phyloP scores from a whole-genome alignment of 129 eudicot genomes.

The Rutidosis leptorrhynchoides region DNA sequence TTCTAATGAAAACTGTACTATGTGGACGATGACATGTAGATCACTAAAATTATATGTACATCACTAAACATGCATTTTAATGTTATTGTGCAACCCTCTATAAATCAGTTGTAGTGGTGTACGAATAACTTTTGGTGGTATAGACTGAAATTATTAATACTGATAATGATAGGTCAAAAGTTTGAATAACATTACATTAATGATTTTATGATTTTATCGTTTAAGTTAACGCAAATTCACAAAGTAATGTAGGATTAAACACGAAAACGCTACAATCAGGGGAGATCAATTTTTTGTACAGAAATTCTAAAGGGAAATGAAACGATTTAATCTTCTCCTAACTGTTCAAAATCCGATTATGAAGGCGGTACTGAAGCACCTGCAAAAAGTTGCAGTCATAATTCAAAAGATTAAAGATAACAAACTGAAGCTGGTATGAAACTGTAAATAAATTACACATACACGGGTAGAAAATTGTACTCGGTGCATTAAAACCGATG shows the following conservation, averaged over 20 bases:
- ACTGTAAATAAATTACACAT: background rate
- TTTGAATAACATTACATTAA: slow-evolving; percentile 16
- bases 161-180: slow-evolving; percentile 1
- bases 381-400: slow-evolving; percentile 10
- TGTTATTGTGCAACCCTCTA: no score
- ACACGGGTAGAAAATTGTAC: background rate
- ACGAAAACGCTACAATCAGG: slow-evolving; percentile 14
- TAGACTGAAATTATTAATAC: no score
- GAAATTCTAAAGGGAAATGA: background rate
- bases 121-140: no score
- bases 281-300: slow-evolving; percentile 25
- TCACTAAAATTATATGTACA: no score
- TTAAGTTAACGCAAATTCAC: background rate
- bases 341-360: slow-evolving; percentile 7
- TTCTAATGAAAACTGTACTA: background rate
- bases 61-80: no score
- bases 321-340: background rate
- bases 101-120: no score
- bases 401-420: background rate
- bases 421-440: no score
- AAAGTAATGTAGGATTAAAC: slow-evolving; percentile 16
- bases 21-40: background rate
- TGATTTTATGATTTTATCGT: slow-evolving; percentile 13
- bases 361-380: slow-evolving; percentile 30
- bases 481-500: background rate